Evolutionary conservation across 106 monocot species (phyloP).

Genomic region (Acorus calamus): DNA sequence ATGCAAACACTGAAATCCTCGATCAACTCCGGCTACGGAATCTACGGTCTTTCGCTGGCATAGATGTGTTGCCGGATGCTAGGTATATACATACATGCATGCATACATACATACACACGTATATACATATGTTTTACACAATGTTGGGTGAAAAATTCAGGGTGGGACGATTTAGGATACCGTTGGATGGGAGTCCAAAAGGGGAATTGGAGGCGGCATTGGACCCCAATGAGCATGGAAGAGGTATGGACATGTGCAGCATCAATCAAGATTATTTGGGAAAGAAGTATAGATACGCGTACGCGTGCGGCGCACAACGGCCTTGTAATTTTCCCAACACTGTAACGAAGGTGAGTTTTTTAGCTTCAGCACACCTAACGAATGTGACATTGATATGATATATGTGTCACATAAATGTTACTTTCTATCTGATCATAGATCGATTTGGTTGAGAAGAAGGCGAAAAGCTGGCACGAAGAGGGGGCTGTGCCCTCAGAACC

Average conservation of each 20-base stretch:
- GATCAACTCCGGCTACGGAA: constrained; percentile 68
- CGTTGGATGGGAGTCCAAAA: constrained; percentile 59
- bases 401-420: too few species aligned
- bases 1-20: constrained; percentile 64
- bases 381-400: too few species aligned
- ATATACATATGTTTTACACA: not conserved
- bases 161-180: constrained; percentile 84
- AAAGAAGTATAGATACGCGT: constrained; percentile 70
- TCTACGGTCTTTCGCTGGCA: constrained; percentile 39
- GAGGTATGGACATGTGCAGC: constrained; percentile 89
- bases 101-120: not conserved
- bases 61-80: constrained; percentile 72
- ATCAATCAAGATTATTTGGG: constrained; percentile 70
- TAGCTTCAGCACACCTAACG: not conserved
- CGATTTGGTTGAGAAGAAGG: constrained; percentile 62
- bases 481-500: constrained; percentile 93
- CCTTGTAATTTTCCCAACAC: constrained; percentile 99
- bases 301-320: constrained; percentile 75
- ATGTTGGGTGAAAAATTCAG: constrained; percentile 10
- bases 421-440: constrained; percentile 24
- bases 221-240: constrained; percentile 76
- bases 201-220: constrained; percentile 61
- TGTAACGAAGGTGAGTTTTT: constrained; percentile 54
- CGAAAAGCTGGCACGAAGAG: constrained; percentile 85
- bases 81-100: constrained; percentile 27